Conservation (phyloP, 2,329 filamentous ascomycete species). For the Beauveria sp. region DNA sequence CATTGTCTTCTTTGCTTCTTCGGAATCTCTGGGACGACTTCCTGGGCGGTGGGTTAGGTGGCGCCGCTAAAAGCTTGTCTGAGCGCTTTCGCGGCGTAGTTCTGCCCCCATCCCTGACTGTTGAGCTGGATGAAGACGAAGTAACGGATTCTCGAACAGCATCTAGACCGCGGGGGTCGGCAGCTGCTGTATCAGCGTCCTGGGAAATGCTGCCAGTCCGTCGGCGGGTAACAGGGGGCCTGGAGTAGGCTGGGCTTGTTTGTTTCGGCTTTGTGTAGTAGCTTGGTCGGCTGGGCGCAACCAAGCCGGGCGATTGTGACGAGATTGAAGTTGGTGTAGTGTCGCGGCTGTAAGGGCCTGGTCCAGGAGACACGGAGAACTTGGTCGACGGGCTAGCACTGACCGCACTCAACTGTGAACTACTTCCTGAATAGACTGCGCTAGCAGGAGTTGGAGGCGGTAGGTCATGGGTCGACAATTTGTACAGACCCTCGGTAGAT, state of each 20-base stretch:
- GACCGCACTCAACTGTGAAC: constrained; percentile 48
- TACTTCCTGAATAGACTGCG: constrained; percentile 49
- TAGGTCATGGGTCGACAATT: constrained; percentile 55
- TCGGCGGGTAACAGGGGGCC: constrained; percentile 54
- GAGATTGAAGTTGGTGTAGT: constrained; percentile 73
- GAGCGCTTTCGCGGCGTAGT: constrained; percentile 35
- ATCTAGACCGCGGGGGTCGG: constrained; percentile 51
- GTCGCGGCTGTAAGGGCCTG: constrained; percentile 65
- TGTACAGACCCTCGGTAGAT: constrained; percentile 43
- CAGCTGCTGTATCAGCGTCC: constrained; percentile 36
- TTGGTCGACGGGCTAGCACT: constrained; percentile 68
- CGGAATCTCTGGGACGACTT: constrained; percentile 53
- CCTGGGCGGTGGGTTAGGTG: constrained; percentile 54
- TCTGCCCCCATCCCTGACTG: constrained; percentile 47
- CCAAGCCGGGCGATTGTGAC: constrained; percentile 61
- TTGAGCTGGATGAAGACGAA: constrained; percentile 67
- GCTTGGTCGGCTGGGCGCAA: constrained; percentile 39
- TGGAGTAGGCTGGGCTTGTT: constrained; percentile 46
- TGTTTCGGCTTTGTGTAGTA: constrained; percentile 41
- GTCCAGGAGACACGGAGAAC: constrained; percentile 64
- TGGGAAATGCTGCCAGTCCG: constrained; percentile 48
- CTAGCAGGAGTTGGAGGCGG: constrained; percentile 55
- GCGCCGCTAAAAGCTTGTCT: constrained; percentile 36
- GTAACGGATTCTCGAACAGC: constrained; percentile 62
- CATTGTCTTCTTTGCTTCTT: constrained; percentile 22